Evolutionary conservation across 768 basidiomycete genomes (phyloP).

Genomic region (Boletus speciosus): DNA sequence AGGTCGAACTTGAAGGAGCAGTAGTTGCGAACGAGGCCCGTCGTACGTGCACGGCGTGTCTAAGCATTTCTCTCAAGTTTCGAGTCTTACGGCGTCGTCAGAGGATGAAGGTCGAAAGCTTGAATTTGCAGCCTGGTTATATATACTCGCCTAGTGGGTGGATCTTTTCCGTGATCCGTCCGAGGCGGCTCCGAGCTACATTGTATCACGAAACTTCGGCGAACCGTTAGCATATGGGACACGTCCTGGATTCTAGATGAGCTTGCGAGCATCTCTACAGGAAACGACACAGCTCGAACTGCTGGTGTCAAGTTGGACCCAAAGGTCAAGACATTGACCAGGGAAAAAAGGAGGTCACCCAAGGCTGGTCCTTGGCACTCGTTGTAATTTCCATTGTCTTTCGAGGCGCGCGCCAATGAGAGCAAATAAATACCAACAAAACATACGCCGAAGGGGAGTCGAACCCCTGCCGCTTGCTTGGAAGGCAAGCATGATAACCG

Average conservation of each 20-base stretch:
- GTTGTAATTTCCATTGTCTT: neutral
- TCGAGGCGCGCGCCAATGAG: too few species aligned
- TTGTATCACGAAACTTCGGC: neutral
- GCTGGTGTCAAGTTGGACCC: neutral
- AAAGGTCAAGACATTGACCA: neutral
- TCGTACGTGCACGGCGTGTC: constrained; percentile 16
- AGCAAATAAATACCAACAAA: neutral
- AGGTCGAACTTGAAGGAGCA: constrained; percentile 11
- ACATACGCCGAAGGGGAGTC: constrained; percentile 60
- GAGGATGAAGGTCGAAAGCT: neutral
- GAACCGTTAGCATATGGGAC: neutral
- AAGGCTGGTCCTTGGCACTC: neutral
- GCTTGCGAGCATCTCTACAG: neutral
- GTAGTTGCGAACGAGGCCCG: constrained; percentile 23
- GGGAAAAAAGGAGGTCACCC: neutral
- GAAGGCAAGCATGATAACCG: constrained; percentile 93
- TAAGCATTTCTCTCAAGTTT: constrained; percentile 11
- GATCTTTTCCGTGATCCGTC: constrained; percentile 12
- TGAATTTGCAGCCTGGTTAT: neutral
- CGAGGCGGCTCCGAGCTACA: neutral
- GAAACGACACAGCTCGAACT: neutral
- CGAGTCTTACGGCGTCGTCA: neutral
- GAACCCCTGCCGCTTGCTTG: constrained; percentile 76
- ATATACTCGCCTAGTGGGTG: constrained; percentile 4
- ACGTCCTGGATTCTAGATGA: neutral